These are phyloP conservation scores for Aspergillus puulaauensis DNA, from an alignment of 2,329 filamentous ascomycete species.

Conservation along the genomic window DNA sequence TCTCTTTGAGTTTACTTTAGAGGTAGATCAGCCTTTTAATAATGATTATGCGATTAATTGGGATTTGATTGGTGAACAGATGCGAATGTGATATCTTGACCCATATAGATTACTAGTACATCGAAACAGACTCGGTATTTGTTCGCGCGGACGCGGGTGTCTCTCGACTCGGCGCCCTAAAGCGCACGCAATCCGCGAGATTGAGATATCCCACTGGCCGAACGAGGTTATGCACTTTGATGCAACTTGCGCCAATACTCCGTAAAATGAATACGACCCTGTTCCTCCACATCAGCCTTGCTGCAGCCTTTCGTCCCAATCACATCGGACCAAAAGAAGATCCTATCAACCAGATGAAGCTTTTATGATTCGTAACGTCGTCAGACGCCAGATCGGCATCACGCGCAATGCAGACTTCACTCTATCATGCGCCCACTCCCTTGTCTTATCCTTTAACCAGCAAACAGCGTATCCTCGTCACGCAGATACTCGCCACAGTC, in stretches of 20 bases:
- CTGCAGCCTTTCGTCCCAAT: neutral
- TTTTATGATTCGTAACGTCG: neutral
- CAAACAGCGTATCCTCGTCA: constrained; percentile 51
- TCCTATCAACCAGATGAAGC: neutral
- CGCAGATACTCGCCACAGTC: constrained; percentile 94
- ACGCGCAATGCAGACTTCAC: neutral
- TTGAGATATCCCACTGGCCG: neutral
- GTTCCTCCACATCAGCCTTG: neutral
- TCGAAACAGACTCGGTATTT: neutral
- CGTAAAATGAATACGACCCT: neutral
- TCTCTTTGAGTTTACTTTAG: neutral
- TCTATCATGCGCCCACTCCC: too few species aligned
- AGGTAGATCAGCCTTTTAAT: neutral
- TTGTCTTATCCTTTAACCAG: neutral
- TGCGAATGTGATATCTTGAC: neutral
- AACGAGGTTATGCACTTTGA: neutral
- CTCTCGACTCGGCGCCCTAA: neutral
- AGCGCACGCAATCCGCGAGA: neutral
- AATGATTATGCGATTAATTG: neutral
- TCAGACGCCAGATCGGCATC: neutral
- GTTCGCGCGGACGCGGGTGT: neutral
- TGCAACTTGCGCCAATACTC: constrained; percentile 3
- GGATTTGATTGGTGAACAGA: neutral
- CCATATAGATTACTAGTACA: neutral
- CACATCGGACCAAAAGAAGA: neutral